These are phyloP conservation scores for Penicillium sp. DNA, from an alignment of 2,329 filamentous ascomycete genomes.

Conservation along the genomic window DNA sequence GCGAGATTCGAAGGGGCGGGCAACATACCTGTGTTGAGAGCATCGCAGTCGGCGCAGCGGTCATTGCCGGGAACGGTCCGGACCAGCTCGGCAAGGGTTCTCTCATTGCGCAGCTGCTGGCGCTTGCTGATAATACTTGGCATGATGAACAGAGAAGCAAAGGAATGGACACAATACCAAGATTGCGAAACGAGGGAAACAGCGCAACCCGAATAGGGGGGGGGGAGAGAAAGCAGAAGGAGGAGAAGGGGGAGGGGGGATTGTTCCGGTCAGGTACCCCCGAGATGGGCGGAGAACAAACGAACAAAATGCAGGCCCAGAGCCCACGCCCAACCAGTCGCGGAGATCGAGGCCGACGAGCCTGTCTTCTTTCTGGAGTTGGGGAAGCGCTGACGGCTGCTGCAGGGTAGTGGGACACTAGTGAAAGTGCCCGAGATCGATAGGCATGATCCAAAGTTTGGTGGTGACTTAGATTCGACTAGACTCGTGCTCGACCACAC, in stretches of 20 bases:
- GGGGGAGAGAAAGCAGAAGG: constrained; percentile 11
- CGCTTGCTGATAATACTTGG: constrained; percentile 79
- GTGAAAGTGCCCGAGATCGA: no score
- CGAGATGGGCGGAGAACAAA: constrained; percentile 8
- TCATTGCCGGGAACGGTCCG: constrained; percentile 82
- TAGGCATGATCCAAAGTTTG: no score
- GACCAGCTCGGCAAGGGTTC: constrained; percentile 80
- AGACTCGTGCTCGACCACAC: no score
- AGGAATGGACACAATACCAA: constrained; percentile 18
- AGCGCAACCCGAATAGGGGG: constrained; percentile 3
- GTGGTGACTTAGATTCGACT: no score
- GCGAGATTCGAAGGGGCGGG: neutral
- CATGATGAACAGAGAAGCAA: constrained; percentile 46
- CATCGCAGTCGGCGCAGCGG: constrained; percentile 85
- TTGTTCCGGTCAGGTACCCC: neutral
- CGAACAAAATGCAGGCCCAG: no score
- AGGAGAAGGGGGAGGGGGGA: neutral
- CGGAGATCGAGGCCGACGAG: no score
- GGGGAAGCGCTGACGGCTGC: no score
- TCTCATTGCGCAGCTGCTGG: constrained; percentile 96
- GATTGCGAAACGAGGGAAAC: constrained; percentile 8
- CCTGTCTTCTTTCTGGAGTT: no score
- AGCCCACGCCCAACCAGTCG: no score
- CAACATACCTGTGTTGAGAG: constrained; percentile 77
- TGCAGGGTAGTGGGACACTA: no score